Percentiles rank a stretch among this genome's conserved stretches.
These are phyloP conservation scores for Podaxis sp. DNA, from an alignment of 768 basidiomycete genomes.

Conservation along the genomic window DNA sequence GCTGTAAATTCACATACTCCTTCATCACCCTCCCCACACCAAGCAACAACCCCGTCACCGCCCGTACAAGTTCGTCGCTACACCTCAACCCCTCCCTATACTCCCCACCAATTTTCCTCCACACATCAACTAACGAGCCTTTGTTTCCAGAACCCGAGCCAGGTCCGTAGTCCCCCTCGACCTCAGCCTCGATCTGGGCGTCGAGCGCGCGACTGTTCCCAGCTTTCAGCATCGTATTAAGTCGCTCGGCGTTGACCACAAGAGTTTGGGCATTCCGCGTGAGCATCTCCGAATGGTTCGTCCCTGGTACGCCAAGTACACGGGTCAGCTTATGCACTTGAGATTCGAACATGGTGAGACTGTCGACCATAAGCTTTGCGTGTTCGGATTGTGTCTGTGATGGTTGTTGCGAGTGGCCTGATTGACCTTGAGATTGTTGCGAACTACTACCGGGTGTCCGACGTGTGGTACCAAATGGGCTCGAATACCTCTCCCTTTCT, in stretches of 20 bases:
- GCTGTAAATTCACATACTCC: conserved; percentile 42
- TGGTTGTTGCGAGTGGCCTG: conserved; percentile 9
- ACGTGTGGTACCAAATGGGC: conserved; percentile 27
- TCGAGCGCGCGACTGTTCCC: conserved; percentile 64
- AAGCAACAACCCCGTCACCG: conserved; percentile 74
- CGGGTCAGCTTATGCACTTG: conserved; percentile 56
- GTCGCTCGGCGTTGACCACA: conserved; percentile 62
- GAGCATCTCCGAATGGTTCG: conserved; percentile 39
- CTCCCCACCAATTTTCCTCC: conserved; percentile 69
- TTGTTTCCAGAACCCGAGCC: conserved; percentile 16
- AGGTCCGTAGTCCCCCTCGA: conserved; percentile 42
- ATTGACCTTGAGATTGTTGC: conserved; percentile 3
- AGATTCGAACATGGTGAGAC: conserved; percentile 67
- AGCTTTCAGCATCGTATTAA: conserved; percentile 60
- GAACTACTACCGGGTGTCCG: conserved; percentile 20
- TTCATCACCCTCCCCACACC: conserved; percentile 70
- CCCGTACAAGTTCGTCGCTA: conserved; percentile 78
- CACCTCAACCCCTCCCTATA: conserved; percentile 69
- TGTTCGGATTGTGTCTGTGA: conserved; percentile 50
- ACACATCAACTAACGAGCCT: conserved; percentile 53
- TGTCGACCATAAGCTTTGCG: conserved; percentile 67
- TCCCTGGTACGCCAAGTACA: conserved; percentile 23
- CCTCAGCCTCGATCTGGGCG: conserved; percentile 74
- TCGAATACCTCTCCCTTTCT: conserved; percentile 16
- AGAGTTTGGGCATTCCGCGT: conserved; percentile 61